phyloP scores from a whole-genome alignment of 225 moss, liverwort and hornwort genomes.

The Rhytidiadelphus loreus region DNA sequence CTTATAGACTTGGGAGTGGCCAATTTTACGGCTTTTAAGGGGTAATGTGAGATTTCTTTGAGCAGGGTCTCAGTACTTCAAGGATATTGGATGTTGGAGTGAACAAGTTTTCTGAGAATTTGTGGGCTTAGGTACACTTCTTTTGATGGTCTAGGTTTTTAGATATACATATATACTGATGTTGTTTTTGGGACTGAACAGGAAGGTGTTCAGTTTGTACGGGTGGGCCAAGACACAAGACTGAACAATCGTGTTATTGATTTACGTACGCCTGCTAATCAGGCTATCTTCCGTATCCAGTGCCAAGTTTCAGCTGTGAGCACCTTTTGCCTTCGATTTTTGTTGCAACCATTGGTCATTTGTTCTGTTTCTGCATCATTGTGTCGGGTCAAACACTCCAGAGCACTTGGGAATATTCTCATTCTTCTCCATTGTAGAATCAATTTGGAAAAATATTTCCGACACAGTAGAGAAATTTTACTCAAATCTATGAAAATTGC shows the following conservation, averaged over 20 bases:
- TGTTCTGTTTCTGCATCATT: not conserved
- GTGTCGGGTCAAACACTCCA: not conserved
- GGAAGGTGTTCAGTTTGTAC: conserved; percentile 15
- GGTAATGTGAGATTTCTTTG: not conserved
- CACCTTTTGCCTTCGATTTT: not conserved
- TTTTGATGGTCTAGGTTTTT: not conserved
- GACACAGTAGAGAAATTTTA: not conserved
- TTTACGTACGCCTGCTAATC: conserved; percentile 83
- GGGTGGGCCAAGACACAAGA: conserved; percentile 74
- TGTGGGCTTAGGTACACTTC: not conserved
- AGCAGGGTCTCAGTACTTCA: not conserved
- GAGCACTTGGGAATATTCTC: not conserved
- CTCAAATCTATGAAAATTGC: not conserved
- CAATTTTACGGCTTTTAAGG: not conserved
- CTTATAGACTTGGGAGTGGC: not conserved
- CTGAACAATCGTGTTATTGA: conserved; percentile 81
- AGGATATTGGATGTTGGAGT: not conserved
- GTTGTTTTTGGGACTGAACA: not conserved
- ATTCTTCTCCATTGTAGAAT: not conserved
- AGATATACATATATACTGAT: not conserved
- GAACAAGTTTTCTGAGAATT: not conserved
- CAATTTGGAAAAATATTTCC: not conserved
- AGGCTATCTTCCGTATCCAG: conserved; percentile 88
- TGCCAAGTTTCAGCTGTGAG: conserved; percentile 63
- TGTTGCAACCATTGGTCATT: not conserved